phyloP scores from a whole-genome alignment of 1,284 basidiomycete species.

The Cryptococcus hybrid region DNA sequence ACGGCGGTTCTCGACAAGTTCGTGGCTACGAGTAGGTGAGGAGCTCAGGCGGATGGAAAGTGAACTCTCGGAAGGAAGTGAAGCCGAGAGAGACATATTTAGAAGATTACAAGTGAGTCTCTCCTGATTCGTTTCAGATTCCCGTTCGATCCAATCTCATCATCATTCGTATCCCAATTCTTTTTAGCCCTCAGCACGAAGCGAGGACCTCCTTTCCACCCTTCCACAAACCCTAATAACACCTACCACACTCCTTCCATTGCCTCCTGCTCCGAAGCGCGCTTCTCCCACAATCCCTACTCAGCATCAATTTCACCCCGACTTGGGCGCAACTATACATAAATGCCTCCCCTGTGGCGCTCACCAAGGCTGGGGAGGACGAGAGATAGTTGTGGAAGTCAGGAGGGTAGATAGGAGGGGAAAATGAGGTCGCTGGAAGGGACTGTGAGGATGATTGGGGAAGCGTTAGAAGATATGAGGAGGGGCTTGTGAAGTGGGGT shows the following conservation, averaged over 20 bases:
- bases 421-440: conserved; percentile 18
- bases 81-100: conserved; percentile 32
- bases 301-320: conserved; percentile 31
- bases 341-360: conserved; percentile 15
- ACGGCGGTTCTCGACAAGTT: conserved; percentile 43
- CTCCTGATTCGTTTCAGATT: neutral
- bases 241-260: conserved; percentile 1
- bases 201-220: conserved; percentile 38
- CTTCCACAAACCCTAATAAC: conserved; percentile 24
- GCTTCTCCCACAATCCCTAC: conserved; percentile 24
- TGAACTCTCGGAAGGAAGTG: conserved; percentile 31
- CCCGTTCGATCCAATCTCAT: neutral
- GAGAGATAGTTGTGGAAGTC: conserved; percentile 34
- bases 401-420: conserved; percentile 8
- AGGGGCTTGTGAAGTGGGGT: conserved; percentile 33
- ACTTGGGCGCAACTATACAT: conserved; percentile 34
- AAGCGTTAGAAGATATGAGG: conserved; percentile 32
- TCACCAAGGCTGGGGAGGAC: conserved; percentile 8
- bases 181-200: conserved; percentile 32
- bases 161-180: neutral
- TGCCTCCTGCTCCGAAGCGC: conserved; percentile 1
- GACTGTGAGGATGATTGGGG: conserved; percentile 21
- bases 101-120: conserved; percentile 29
- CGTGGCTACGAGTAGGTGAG: conserved; percentile 40
- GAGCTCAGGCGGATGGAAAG: conserved; percentile 36